A percentile compares a stretch with the other conserved stretches of the same genome.
These are phyloP conservation scores for Pseudonitzschia delicatissima DNA, from an alignment of 108 stramenopile species.

Conservation along the genomic window DNA sequence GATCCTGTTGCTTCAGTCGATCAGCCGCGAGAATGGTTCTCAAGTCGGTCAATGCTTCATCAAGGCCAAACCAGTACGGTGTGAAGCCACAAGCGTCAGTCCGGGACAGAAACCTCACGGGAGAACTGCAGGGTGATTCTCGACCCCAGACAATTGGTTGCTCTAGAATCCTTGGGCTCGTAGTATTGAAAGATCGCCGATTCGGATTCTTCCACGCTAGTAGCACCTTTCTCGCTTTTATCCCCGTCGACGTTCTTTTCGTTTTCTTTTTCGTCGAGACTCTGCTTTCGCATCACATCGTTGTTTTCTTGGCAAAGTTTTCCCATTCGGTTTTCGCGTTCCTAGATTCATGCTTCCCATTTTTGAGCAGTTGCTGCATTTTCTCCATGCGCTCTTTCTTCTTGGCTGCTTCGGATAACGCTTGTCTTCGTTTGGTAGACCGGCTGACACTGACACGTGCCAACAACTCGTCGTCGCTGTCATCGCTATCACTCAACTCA, in stretches of 20 bases:
- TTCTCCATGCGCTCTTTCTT: neutral
- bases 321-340: constrained; percentile 6
- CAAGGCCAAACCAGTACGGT: neutral
- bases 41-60: constrained; percentile 3
- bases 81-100: neutral
- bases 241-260: neutral
- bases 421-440: neutral
- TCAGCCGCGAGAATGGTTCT: neutral
- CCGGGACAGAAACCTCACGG: neutral
- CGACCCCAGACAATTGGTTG: constrained; percentile 2
- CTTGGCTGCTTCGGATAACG: neutral
- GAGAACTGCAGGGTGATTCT: constrained; percentile 2
- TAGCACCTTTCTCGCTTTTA: neutral
- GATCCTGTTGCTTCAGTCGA: neutral
- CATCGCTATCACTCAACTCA: neutral
- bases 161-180: neutral
- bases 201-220: neutral
- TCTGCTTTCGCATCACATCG: neutral
- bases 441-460: neutral
- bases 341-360: neutral
- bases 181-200: neutral
- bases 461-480: neutral
- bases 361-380: neutral
- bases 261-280: neutral
- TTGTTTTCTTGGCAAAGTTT: neutral